Evolutionary conservation across 2,329 filamentous ascomycete species (phyloP).

Genomic region (Aureobasidium mangrovei): DNA sequence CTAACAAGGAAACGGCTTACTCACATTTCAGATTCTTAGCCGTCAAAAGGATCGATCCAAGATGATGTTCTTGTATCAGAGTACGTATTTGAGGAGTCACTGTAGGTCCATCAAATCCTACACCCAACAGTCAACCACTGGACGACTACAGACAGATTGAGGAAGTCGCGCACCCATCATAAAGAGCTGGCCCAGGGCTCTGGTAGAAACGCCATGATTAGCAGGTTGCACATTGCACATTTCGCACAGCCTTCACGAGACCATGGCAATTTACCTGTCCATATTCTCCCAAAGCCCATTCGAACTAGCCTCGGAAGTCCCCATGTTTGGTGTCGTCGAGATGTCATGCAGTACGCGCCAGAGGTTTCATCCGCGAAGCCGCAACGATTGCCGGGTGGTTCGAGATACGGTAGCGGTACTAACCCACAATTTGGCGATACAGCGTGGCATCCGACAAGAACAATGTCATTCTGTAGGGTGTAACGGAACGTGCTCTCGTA

Average conservation of each 20-base stretch:
- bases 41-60: slow-evolving; percentile 78
- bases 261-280: slow-evolving; percentile 50
- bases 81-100: slow-evolving; percentile 74
- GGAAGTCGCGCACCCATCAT: slow-evolving; percentile 20
- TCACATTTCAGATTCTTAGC: slow-evolving; percentile 79
- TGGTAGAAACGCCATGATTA: slow-evolving; percentile 29
- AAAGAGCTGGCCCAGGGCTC: slow-evolving; percentile 37
- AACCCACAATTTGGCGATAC: background rate
- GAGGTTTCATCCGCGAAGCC: background rate
- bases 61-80: slow-evolving; percentile 73
- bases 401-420: slow-evolving; percentile 6
- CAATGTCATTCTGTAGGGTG: slow-evolving; percentile 4
- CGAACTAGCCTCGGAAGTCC: slow-evolving; percentile 25
- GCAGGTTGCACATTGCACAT: slow-evolving; percentile 17
- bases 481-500: slow-evolving; percentile 9
- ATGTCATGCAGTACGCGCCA: slow-evolving; percentile 10
- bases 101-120: slow-evolving; percentile 72
- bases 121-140: slow-evolving; percentile 39
- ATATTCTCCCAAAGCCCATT: slow-evolving; percentile 60
- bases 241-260: background rate
- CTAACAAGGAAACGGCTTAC: slow-evolving; percentile 20
- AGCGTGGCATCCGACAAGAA: slow-evolving; percentile 5
- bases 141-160: slow-evolving; percentile 32
- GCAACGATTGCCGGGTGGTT: background rate
- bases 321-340: slow-evolving; percentile 11